Percentiles rank a stretch among this genome's conserved stretches.
These are phyloP conservation scores for Fistulifera pelliculosa DNA, from an alignment of 108 stramenopile species.

Conservation along the genomic window DNA sequence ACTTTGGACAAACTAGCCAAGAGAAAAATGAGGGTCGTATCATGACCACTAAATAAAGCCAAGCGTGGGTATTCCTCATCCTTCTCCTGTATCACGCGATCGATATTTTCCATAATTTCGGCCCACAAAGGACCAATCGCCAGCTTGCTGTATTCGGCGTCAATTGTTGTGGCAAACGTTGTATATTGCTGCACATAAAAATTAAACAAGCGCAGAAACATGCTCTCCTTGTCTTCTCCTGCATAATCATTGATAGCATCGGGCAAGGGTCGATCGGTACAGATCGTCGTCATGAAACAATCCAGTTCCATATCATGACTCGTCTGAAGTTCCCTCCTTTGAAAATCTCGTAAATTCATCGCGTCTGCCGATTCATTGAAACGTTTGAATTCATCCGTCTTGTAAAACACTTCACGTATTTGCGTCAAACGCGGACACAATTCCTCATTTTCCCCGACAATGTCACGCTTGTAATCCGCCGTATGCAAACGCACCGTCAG, in stretches of 20 bases:
- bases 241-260: conserved; percentile 52
- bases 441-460: conserved; percentile 46
- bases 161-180: conserved; percentile 10
- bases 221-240: conserved; percentile 17
- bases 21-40: conserved; percentile 79
- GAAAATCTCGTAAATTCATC: conserved; percentile 16
- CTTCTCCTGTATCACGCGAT: conserved; percentile 26
- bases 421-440: conserved; percentile 57
- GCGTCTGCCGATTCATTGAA: conserved; percentile 30
- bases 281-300: conserved; percentile 83
- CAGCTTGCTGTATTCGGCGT: conserved; percentile 56
- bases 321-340: conserved; percentile 14
- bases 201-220: conserved; percentile 32
- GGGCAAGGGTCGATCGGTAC: conserved; percentile 72
- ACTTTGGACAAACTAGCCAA: conserved; percentile 62
- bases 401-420: conserved; percentile 25
- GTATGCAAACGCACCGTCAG: conserved; percentile 51
- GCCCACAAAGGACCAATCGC: conserved; percentile 58
- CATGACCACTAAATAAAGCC: conserved; percentile 71
- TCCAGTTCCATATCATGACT: conserved; percentile 11
- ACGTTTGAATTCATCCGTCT: conserved; percentile 39
- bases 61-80: conserved; percentile 22
- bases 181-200: conserved; percentile 11
- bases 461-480: conserved; percentile 64
- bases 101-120: conserved; percentile 54